Evolutionary conservation across 2,329 filamentous ascomycete genomes (phyloP), one percentile per base, ranked within the genome.

Genomic region (Botryotinia narcissicola): DNA sequence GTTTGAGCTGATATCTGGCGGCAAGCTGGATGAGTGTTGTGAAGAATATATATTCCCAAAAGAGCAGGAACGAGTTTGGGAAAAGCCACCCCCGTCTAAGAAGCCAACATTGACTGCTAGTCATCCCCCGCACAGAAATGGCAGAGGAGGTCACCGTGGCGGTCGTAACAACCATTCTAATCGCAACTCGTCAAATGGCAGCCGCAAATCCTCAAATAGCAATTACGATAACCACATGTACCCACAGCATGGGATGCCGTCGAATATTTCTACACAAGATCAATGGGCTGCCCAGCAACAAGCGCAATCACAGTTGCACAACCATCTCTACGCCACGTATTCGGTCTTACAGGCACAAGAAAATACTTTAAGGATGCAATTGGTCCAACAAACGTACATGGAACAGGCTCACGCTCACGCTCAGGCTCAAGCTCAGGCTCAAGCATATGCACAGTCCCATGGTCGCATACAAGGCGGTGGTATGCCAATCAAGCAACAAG

Each of bases 11-110:
- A 88, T 98, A 29, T 90, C 92, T 2, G 88, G 92, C 70, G 93
- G 90, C 35, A 93, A 96, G 78, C 86, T 99, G 62, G 88, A 90
- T 7, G 91, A 94, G 79, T 95, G 92, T 81, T 98, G 95, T 82
- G 93, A 97, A 81, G 89, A 95, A 81, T 99, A 91, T 79, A 90
- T 93, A 73, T 98, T 92, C 78, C 96, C 96, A 6, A 92, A 93
- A 81, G 94, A 97, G 79, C 88, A 90, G 79, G 75, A 79, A 70
- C 84, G 84, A 74, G 64, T 68, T 60, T 90, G 86, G 79, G 87
- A 89, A 75, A 87, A 88, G 74, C 88, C 88, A n/a, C 81, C 85
- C 3, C 81, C 85, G 9, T 85, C 86, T 54, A 83, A 88, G 46
- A 86, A 87, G 25, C 89, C 89, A 16, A 84, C 80, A n/a, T 76